These are phyloP conservation scores for Neurospora sp. DNA, from an alignment of 495 filamentous ascomycete genomes.

Conservation along the genomic window DNA sequence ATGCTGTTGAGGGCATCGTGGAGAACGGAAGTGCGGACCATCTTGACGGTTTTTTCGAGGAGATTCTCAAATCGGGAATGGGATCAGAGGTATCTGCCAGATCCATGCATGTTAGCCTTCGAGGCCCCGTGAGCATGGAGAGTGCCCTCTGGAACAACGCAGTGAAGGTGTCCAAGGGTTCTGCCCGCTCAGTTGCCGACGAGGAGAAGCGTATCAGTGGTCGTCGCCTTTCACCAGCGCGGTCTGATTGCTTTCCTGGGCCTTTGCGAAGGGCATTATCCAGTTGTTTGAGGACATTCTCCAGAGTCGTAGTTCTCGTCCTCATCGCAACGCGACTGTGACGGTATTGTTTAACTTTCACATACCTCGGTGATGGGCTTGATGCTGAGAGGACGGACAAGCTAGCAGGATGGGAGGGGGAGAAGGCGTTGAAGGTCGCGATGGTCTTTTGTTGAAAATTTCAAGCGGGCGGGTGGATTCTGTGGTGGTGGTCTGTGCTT, in stretches of 20 bases:
- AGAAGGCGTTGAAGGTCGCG: background rate
- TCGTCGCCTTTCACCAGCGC: slow-evolving; percentile 2
- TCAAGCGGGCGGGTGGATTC: slow-evolving; percentile 1
- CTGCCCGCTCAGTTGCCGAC: slow-evolving; percentile 74
- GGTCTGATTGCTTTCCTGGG: slow-evolving; percentile 40
- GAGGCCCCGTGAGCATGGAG: slow-evolving; percentile 74
- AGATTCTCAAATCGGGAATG: slow-evolving; percentile 70
- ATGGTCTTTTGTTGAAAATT: background rate
- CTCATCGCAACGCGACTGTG: background rate
- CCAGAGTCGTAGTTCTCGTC: slow-evolving; percentile 14
- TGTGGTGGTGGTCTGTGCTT: slow-evolving; percentile 20
- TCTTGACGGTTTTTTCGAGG: slow-evolving; percentile 53
- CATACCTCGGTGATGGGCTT: background rate
- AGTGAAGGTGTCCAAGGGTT: slow-evolving; percentile 53
- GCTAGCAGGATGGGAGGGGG: background rate
- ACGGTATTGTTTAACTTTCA: background rate
- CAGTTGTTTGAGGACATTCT: slow-evolving; percentile 24
- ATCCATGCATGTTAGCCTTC: slow-evolving; percentile 57
- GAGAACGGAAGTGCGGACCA: slow-evolving; percentile 97
- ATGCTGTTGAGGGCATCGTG: slow-evolving; percentile 99
- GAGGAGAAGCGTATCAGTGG: slow-evolving; percentile 62
- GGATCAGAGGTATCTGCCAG: slow-evolving; percentile 67
- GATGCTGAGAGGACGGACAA: background rate
- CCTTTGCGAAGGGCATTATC: slow-evolving; percentile 36
- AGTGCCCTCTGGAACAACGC: slow-evolving; percentile 60